Percentiles rank a stretch among this genome's conserved stretches.
Evolutionary conservation across 75 land plant species (phyloP).

Genomic region (Pseudotsuga menziesii): DNA sequence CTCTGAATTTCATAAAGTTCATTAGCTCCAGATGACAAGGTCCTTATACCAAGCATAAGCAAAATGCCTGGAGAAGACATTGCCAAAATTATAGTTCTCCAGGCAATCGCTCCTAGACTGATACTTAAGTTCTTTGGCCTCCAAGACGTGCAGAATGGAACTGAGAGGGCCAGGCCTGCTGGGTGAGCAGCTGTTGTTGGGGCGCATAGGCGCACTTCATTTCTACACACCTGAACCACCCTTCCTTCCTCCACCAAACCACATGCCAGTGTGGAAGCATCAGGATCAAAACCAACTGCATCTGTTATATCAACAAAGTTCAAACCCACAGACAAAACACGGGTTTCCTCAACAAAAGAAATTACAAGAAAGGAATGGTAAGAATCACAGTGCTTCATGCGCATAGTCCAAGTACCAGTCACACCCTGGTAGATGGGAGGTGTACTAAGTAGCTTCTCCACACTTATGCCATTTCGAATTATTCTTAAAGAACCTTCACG

Average conservation of each 20-base stretch:
- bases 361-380: constrained; percentile 90
- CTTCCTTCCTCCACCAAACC: constrained; percentile 73
- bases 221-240: constrained; percentile 81
- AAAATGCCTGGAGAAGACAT: constrained; percentile 75
- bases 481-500: constrained; percentile 83
- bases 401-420: constrained; percentile 78
- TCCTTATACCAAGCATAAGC: constrained; percentile 65
- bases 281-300: constrained; percentile 72
- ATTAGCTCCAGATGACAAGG: constrained; percentile 26
- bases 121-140: constrained; percentile 43
- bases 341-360: constrained; percentile 96
- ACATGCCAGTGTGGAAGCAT: constrained; percentile 81
- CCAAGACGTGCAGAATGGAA: constrained; percentile 86
- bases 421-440: constrained; percentile 78
- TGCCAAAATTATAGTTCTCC: constrained; percentile 57
- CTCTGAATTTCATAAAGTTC: constrained; percentile 65
- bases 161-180: constrained; percentile 44
- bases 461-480: constrained; percentile 86
- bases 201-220: constrained; percentile 71
- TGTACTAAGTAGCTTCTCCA: constrained; percentile 82
- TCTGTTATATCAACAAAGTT: constrained; percentile 89
- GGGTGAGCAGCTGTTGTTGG: constrained; percentile 81
- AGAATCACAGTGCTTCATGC: constrained; percentile 56
- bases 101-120: constrained; percentile 58
- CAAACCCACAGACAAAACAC: constrained; percentile 84